These are phyloP conservation scores for Senna siamea DNA, from an alignment of 306 rosid genomes.

Conservation along the genomic window DNA sequence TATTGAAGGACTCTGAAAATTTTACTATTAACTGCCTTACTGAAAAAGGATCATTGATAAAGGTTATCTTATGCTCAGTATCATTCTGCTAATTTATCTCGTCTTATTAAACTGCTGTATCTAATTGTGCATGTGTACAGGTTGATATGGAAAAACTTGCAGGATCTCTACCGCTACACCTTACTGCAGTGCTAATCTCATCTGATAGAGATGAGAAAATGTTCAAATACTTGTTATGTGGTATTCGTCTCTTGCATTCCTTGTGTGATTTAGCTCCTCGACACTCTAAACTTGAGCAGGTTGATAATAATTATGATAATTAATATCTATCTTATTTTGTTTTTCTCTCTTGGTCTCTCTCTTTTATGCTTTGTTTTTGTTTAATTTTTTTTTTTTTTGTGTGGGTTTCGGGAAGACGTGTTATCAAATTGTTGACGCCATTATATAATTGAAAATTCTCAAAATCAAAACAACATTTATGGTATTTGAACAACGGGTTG, in stretches of 20 bases:
- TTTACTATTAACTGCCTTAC: constrained; percentile 59
- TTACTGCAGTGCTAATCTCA: constrained; percentile 62
- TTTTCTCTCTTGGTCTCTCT: not conserved
- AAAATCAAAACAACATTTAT: constrained; percentile 2
- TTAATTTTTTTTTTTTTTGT: not conserved
- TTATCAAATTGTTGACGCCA: constrained; percentile 12
- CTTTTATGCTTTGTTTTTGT: not conserved
- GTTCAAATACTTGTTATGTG: constrained; percentile 72
- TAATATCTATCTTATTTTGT: constrained; percentile 30
- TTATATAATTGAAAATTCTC: constrained; percentile 21
- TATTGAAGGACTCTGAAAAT: constrained; percentile 77
- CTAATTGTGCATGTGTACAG: constrained; percentile 55
- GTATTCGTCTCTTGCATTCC: constrained; percentile 87
- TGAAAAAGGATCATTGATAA: constrained; percentile 50
- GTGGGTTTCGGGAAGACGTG: constrained; percentile 24
- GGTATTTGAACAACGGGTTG: not conserved
- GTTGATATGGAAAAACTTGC: constrained; percentile 87
- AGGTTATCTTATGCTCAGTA: constrained; percentile 54
- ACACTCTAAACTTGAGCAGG: constrained; percentile 80
- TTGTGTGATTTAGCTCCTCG: constrained; percentile 88
- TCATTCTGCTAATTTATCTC: constrained; percentile 25
- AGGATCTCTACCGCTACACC: constrained; percentile 81
- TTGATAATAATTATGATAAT: constrained; percentile 34
- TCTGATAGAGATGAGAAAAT: constrained; percentile 60
- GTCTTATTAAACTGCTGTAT: constrained; percentile 30